Evolutionary conservation across 1,139 yeast genomes (phyloP).

Genomic region (Geotrichum klebahnii): DNA sequence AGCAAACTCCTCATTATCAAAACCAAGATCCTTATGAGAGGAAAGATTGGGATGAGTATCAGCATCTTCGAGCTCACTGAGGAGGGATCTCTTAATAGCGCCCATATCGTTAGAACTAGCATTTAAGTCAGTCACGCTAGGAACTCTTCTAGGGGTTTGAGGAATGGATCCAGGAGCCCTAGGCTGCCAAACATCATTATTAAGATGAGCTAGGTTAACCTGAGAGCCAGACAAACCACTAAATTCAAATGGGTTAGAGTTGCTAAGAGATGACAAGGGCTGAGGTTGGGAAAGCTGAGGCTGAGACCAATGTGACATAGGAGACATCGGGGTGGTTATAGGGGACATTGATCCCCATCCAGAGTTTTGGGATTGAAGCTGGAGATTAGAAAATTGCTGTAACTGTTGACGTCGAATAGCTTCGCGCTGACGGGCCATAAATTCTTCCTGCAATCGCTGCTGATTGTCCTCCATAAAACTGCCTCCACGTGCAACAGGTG

Average conservation of each 20-base stretch:
- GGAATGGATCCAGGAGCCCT: constrained; percentile 23
- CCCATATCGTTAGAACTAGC: neutral
- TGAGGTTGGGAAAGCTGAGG: constrained; percentile 19
- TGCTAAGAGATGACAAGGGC: constrained; percentile 14
- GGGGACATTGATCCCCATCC: constrained; percentile 25
- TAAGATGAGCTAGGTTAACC: constrained; percentile 17
- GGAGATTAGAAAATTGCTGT: constrained; percentile 25
- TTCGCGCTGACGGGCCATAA: constrained; percentile 24
- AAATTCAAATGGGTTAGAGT: constrained; percentile 17
- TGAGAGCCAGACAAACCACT: constrained; percentile 20
- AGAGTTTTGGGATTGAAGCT: constrained; percentile 20
- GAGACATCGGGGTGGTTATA: constrained; percentile 24
- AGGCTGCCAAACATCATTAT: constrained; percentile 23
- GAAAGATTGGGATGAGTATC: neutral
- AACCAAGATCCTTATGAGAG: constrained; percentile 3
- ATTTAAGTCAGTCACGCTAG: constrained; percentile 18
- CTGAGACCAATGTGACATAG: constrained; percentile 28
- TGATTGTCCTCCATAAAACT: constrained; percentile 23
- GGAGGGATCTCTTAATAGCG: constrained; percentile 9
- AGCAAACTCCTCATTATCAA: constrained; percentile 13
- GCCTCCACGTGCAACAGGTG: constrained; percentile 27
- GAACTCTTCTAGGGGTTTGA: constrained; percentile 22
- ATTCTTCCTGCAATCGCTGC: constrained; percentile 24
- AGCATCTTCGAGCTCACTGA: constrained; percentile 11
- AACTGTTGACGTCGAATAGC: constrained; percentile 26